Percentiles rank a stretch among this genome's conserved stretches.
These are phyloP conservation scores for Pezicula neosporulosa DNA, from an alignment of 2,329 filamentous ascomycete genomes.

Conservation along the genomic window DNA sequence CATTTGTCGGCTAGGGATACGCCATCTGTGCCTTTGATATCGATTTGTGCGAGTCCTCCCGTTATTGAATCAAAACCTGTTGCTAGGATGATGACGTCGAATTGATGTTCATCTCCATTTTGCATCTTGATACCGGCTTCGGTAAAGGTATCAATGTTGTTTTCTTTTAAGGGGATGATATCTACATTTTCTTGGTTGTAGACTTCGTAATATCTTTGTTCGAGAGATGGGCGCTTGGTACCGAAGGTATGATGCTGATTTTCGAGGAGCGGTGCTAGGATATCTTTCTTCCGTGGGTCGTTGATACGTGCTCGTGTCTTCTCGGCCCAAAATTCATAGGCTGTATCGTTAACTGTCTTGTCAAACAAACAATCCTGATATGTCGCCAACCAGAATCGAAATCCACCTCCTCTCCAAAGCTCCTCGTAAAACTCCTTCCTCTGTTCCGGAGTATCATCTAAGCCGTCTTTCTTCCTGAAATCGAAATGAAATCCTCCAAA, in stretches of 20 bases:
- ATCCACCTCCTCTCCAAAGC: slow-evolving; percentile 43
- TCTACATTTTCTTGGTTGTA: slow-evolving; percentile 42
- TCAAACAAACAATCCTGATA: slow-evolving; percentile 44
- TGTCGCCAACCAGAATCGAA: slow-evolving; percentile 39
- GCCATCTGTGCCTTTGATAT: slow-evolving; percentile 26
- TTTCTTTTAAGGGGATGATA: slow-evolving; percentile 40
- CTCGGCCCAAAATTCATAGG: slow-evolving; percentile 46
- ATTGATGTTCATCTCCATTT: slow-evolving; percentile 22
- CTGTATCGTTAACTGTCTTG: slow-evolving; percentile 37
- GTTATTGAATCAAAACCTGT: slow-evolving; percentile 35
- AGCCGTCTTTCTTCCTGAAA: slow-evolving; percentile 40
- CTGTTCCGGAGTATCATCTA: slow-evolving; percentile 38
- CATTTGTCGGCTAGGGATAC: slow-evolving; percentile 29
- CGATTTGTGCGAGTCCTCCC: slow-evolving; percentile 28
- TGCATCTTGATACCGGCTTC: slow-evolving; percentile 30
- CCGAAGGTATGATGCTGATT: slow-evolving; percentile 43
- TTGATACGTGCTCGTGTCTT: slow-evolving; percentile 41
- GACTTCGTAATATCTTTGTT: slow-evolving; percentile 46
- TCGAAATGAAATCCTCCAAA: slow-evolving; percentile 51
- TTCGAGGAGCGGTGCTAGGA: slow-evolving; percentile 38
- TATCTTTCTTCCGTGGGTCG: slow-evolving; percentile 38
- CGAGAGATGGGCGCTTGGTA: slow-evolving; percentile 42
- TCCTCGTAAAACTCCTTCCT: slow-evolving; percentile 39
- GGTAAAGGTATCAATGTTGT: slow-evolving; percentile 37
- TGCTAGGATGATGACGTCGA: slow-evolving; percentile 31